phyloP scores from a whole-genome alignment of 495 filamentous ascomycete species.

The Annulohypoxylon maeteangense region DNA sequence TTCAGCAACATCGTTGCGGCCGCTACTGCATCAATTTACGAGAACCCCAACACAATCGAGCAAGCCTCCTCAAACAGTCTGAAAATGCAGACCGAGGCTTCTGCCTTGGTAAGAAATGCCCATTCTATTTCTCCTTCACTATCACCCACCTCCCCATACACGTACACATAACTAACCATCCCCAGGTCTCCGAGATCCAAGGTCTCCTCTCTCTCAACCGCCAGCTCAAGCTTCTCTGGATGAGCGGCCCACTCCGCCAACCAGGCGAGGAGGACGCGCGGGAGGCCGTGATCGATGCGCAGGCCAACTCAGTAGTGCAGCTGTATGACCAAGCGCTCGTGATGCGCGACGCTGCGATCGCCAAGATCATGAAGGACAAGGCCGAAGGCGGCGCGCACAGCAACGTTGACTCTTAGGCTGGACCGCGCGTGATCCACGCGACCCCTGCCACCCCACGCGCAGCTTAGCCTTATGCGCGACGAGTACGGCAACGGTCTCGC shows the following conservation, averaged over 20 bases:
- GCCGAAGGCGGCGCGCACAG: neutral
- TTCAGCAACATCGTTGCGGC: slow-evolving; percentile 50
- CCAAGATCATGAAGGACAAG: neutral
- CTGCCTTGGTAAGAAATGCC: slow-evolving; percentile 42
- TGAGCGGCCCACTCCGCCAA: slow-evolving; percentile 52
- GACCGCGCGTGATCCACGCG: neutral
- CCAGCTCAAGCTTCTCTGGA: slow-evolving; percentile 57
- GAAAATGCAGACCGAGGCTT: slow-evolving; percentile 49
- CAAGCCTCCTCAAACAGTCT: slow-evolving; percentile 52
- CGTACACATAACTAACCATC: neutral
- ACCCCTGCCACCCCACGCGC: no score
- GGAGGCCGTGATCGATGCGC: slow-evolving; percentile 43
- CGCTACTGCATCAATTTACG: slow-evolving; percentile 45
- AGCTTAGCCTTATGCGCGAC: no score
- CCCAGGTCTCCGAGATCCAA: slow-evolving; percentile 47
- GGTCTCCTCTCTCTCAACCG: slow-evolving; percentile 54
- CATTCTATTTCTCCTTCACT: neutral
- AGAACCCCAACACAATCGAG: slow-evolving; percentile 45
- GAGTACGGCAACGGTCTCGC: no score
- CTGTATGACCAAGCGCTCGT: slow-evolving; percentile 18
- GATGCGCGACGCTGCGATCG: slow-evolving; percentile 19
- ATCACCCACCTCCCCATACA: neutral
- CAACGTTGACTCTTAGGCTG: neutral
- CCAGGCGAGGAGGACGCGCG: slow-evolving; percentile 48
- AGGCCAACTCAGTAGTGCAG: slow-evolving; percentile 12